A percentile compares a stretch with the other conserved stretches of the same genome.
Evolutionary conservation across 768 basidiomycete genomes (phyloP).

Genomic region (Auricularia heimuer): DNA sequence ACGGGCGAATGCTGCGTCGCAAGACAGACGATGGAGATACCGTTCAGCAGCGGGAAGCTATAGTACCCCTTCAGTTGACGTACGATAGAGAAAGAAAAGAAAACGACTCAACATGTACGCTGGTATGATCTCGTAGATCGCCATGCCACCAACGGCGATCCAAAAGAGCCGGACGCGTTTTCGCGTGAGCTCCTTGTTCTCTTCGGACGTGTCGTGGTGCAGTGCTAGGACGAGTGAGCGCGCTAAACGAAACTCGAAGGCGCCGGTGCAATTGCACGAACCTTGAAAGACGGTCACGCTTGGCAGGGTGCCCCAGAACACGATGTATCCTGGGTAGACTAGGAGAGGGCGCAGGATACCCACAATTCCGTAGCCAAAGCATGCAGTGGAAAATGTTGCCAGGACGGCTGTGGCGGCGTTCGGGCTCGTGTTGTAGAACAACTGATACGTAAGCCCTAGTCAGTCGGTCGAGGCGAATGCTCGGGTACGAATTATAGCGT

Average conservation of each 20-base stretch:
- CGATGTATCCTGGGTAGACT: slow-evolving; percentile 28
- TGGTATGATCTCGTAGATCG: slow-evolving; percentile 14
- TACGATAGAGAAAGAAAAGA: background rate
- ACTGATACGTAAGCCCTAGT: slow-evolving; percentile 20
- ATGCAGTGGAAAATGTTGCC: slow-evolving; percentile 28
- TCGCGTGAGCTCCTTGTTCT: background rate
- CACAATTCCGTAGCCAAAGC: slow-evolving; percentile 46
- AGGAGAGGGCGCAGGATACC: slow-evolving; percentile 49
- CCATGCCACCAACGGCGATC: slow-evolving; percentile 12
- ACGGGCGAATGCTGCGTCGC: slow-evolving; percentile 42
- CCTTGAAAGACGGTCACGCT: slow-evolving; percentile 9
- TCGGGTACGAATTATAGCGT: slow-evolving; percentile 5
- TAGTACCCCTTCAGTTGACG: too few species aligned
- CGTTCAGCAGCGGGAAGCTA: slow-evolving; percentile 18
- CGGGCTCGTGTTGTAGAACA: slow-evolving; percentile 51
- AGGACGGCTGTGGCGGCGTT: slow-evolving; percentile 46
- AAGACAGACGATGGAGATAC: slow-evolving; percentile 25
- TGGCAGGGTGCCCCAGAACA: slow-evolving; percentile 12
- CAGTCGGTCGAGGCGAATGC: background rate
- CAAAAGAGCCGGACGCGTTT: slow-evolving; percentile 17
- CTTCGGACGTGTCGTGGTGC: background rate
- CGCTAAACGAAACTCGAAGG: background rate
- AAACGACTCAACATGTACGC: slow-evolving; percentile 13
- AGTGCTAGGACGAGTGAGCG: background rate
- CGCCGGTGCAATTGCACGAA: background rate